phyloP scores from a whole-genome alignment of 108 stramenopile genomes.

The Skeletonema grethae region DNA sequence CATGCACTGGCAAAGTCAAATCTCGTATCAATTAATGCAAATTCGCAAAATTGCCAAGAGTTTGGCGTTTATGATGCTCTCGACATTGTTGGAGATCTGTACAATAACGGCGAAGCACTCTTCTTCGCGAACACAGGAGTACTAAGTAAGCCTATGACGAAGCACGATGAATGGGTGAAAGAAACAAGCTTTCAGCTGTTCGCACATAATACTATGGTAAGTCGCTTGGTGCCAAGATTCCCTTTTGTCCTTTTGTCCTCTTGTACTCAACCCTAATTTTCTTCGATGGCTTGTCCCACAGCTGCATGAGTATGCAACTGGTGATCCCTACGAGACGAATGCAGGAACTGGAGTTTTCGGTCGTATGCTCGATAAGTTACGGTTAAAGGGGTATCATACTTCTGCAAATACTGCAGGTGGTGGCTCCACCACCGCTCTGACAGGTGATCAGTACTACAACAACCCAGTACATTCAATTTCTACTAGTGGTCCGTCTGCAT shows the following conservation, averaged over 20 bases:
- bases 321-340: constrained; percentile 26
- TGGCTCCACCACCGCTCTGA: constrained; percentile 18
- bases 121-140: constrained; percentile 41
- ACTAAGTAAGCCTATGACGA: constrained; percentile 22
- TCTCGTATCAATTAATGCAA: constrained; percentile 23
- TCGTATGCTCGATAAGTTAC: constrained; percentile 27
- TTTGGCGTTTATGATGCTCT: constrained; percentile 11
- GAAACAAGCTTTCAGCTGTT: constrained; percentile 18
- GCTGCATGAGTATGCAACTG: constrained; percentile 7
- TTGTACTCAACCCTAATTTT: neutral
- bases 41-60: constrained; percentile 19
- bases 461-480: constrained; percentile 9
- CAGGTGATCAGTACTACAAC: constrained; percentile 21
- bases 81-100: neutral
- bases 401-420: constrained; percentile 20
- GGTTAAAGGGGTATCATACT: constrained; percentile 17
- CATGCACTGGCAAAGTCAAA: constrained; percentile 9
- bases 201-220: constrained; percentile 38
- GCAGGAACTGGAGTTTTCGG: constrained; percentile 41
- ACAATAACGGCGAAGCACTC: constrained; percentile 5
- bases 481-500: neutral
- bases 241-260: neutral
- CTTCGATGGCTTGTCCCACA: no score
- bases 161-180: neutral
- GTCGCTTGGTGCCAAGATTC: neutral